Evolutionary conservation across 768 basidiomycete species (phyloP).

Genomic region (Trichaptum fuscoviolaceum): DNA sequence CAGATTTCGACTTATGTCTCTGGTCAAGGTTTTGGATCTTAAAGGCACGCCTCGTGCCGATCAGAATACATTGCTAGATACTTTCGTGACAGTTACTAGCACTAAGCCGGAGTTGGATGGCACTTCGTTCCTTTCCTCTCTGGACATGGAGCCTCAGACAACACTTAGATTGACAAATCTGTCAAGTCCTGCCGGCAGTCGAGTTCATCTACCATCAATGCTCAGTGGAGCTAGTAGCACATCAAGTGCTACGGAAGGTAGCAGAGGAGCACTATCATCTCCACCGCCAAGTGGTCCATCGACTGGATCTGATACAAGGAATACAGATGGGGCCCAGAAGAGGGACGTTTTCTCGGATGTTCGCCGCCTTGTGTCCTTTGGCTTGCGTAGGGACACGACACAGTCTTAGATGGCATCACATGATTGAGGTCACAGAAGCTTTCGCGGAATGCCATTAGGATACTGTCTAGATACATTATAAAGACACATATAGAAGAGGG

Average conservation of each 20-base stretch:
- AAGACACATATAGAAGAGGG: not conserved
- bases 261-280: constrained; percentile 53
- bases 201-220: constrained; percentile 39
- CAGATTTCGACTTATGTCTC: constrained; percentile 4
- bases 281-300: constrained; percentile 62
- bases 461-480: not conserved
- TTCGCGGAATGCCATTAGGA: not conserved
- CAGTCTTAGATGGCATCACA: not conserved
- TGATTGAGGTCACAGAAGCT: not conserved
- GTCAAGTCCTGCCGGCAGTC: constrained; percentile 61
- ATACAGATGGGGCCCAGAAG: constrained; percentile 43
- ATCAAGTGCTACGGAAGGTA: constrained; percentile 37
- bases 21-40: constrained; percentile 77
- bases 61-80: constrained; percentile 87
- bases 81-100: constrained; percentile 89
- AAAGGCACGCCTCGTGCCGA: constrained; percentile 85
- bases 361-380: constrained; percentile 84
- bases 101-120: constrained; percentile 83
- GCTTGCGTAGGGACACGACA: constrained; percentile 64
- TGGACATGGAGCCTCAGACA: constrained; percentile 90
- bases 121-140: constrained; percentile 85
- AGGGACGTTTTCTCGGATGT: constrained; percentile 88
- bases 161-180: constrained; percentile 43
- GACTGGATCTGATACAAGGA: constrained; percentile 49
- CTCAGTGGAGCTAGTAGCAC: constrained; percentile 22